These are phyloP conservation scores for Aspergillus carbonarius DNA, from an alignment of 2,329 filamentous ascomycete species.

Conservation along the genomic window DNA sequence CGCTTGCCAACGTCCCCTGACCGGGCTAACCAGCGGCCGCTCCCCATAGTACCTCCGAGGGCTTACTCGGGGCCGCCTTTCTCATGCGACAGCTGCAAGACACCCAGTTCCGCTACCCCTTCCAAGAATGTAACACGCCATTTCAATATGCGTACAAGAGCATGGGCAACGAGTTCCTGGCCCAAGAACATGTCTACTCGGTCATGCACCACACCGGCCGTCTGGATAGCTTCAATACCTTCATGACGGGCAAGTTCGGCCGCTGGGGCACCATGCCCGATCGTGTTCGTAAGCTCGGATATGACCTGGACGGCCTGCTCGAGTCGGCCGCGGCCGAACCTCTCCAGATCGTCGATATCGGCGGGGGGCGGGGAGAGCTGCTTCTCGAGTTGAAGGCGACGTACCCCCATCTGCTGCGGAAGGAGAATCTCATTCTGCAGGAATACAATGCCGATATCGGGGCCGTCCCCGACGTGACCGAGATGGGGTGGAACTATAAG, in stretches of 20 bases:
- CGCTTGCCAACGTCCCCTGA: no score
- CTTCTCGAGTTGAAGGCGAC: constrained; percentile 38
- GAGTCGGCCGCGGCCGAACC: constrained; percentile 13
- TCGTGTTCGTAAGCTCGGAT: constrained; percentile 30
- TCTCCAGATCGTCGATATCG: constrained; percentile 38
- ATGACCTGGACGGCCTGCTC: constrained; percentile 31
- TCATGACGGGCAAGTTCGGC: constrained; percentile 41
- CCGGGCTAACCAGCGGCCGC: background rate
- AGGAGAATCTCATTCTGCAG: constrained; percentile 34
- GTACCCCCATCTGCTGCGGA: constrained; percentile 27
- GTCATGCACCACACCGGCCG: constrained; percentile 39
- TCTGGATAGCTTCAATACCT: constrained; percentile 40
- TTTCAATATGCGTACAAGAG: constrained; percentile 35
- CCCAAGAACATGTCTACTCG: constrained; percentile 35
- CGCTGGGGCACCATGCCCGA: constrained; percentile 36
- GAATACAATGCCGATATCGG: constrained; percentile 37
- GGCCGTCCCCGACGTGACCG: constrained; percentile 26
- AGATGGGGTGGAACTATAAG: constrained; percentile 40
- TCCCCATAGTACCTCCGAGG: constrained; percentile 34
- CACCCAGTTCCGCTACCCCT: constrained; percentile 37
- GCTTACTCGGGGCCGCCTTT: constrained; percentile 36
- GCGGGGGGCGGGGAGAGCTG: constrained; percentile 38
- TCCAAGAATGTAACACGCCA: constrained; percentile 34
- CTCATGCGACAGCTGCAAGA: constrained; percentile 35
- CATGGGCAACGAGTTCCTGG: constrained; percentile 30